phyloP scores from a whole-genome alignment of 2,329 filamentous ascomycete species.

The Penicillium occitanis region DNA sequence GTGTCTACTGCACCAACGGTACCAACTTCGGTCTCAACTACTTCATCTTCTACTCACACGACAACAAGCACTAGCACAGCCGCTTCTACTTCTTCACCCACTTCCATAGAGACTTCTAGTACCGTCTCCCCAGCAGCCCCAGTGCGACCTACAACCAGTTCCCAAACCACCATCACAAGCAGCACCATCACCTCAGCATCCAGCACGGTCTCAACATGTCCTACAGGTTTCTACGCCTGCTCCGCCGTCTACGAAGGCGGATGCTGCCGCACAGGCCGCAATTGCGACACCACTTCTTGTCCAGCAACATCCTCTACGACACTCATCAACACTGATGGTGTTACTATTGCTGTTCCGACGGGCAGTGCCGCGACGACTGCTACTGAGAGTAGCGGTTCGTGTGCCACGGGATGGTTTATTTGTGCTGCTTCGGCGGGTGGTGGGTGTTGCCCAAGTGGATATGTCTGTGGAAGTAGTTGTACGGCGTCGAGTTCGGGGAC shows the following conservation, averaged over 20 bases:
- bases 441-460: slow-evolving; percentile 82
- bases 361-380: slow-evolving; percentile 38
- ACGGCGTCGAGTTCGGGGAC: slow-evolving; percentile 35
- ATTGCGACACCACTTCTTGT: slow-evolving; percentile 80
- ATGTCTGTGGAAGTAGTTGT: slow-evolving; percentile 60
- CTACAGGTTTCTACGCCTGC: slow-evolving; percentile 90
- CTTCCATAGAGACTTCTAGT: slow-evolving; percentile 36
- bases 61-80: slow-evolving; percentile 33
- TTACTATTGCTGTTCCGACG: slow-evolving; percentile 67
- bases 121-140: slow-evolving; percentile 37
- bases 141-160: slow-evolving; percentile 41
- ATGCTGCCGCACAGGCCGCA: slow-evolving; percentile 83
- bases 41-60: slow-evolving; percentile 23
- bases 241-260: slow-evolving; percentile 76
- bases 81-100: slow-evolving; percentile 36
- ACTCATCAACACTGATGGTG: slow-evolving; percentile 62
- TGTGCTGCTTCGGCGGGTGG: slow-evolving; percentile 67
- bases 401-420: slow-evolving; percentile 75
- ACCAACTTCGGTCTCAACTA: slow-evolving; percentile 25
- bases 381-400: slow-evolving; percentile 46
- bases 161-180: slow-evolving; percentile 33
- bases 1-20: slow-evolving; percentile 34
- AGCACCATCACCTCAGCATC: slow-evolving; percentile 13
- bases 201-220: slow-evolving; percentile 58
- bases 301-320: slow-evolving; percentile 65